Percentiles rank a stretch among this genome's conserved stretches.
These are phyloP conservation scores for Neostapfia colusana DNA, from an alignment of 176 grass and related monocot species.

Conservation along the genomic window DNA sequence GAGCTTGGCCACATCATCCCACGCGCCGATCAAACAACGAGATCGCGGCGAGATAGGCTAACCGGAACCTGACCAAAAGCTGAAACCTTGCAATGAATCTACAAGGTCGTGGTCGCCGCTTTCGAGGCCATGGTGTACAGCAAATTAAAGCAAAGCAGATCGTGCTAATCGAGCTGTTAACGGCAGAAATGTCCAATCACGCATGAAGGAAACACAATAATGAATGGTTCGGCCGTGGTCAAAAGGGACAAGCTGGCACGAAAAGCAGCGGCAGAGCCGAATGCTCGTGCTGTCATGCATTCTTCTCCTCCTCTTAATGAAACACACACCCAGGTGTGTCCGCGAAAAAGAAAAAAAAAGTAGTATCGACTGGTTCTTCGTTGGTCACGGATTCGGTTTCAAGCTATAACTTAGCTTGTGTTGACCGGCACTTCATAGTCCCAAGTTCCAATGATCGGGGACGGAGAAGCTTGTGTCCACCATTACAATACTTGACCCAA, in stretches of 20 bases:
- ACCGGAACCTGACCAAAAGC: background rate
- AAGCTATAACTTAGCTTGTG: background rate
- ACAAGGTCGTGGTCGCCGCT: conserved; percentile 6
- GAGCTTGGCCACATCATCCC: no score
- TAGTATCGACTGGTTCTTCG: conserved; percentile 11
- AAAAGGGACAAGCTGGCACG: conserved; percentile 15
- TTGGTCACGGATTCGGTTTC: background rate
- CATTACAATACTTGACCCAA: background rate
- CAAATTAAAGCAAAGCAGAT: conserved; percentile 3
- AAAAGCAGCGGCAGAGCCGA: conserved; percentile 2
- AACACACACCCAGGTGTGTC: no score
- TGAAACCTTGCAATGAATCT: conserved; percentile 35
- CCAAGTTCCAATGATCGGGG: conserved; percentile 13
- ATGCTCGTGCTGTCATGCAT: background rate
- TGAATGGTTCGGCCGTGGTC: conserved; percentile 23
- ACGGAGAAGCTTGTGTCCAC: no score
- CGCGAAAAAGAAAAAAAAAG: no score
- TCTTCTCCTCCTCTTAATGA: no score
- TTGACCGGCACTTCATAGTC: conserved; percentile 17
- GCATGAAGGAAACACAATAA: conserved; percentile 9
- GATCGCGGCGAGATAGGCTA: background rate
- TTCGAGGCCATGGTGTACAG: background rate
- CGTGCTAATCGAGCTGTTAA: background rate
- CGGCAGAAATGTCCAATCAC: conserved; percentile 5
- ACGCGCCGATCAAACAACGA: background rate